phyloP scores from a whole-genome alignment of 805 yeast species.

The Maudiozyma serrabonitensis region DNA sequence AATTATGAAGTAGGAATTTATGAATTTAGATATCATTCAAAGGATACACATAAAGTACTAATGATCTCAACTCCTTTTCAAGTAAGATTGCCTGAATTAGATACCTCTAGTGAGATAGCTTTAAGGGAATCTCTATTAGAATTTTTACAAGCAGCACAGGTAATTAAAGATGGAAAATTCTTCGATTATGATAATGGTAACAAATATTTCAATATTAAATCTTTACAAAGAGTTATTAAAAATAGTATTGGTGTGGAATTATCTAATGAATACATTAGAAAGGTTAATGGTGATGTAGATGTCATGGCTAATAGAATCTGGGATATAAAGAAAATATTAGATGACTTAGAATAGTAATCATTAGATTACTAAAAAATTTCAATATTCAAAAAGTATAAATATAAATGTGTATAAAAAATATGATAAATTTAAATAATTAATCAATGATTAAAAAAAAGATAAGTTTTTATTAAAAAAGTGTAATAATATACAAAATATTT shows the following conservation, averaged over 20 bases:
- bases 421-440: background rate
- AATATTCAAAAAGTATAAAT: background rate
- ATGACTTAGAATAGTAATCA: constrained; percentile 13
- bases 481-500: too few relatives aligned
- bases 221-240: constrained; percentile 25
- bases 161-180: constrained; percentile 18
- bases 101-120: background rate
- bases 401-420: background rate
- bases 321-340: constrained; percentile 22
- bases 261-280: constrained; percentile 26
- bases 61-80: constrained; percentile 59
- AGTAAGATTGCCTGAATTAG: constrained; percentile 35
- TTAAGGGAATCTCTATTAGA: constrained; percentile 17
- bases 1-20: constrained; percentile 62
- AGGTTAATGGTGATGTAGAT: constrained; percentile 23
- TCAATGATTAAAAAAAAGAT: too few relatives aligned
- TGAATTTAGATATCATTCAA: constrained; percentile 64
- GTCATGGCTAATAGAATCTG: constrained; percentile 21
- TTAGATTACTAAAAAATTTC: background rate
- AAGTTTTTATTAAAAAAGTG: too few relatives aligned
- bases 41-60: constrained; percentile 60
- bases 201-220: constrained; percentile 15
- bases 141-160: constrained; percentile 14
- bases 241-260: constrained; percentile 30
- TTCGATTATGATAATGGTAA: constrained; percentile 14